Base-by-base conservation (phyloP, 371 early-diverging fungal species). In the Mortierella polycephala region DNA sequence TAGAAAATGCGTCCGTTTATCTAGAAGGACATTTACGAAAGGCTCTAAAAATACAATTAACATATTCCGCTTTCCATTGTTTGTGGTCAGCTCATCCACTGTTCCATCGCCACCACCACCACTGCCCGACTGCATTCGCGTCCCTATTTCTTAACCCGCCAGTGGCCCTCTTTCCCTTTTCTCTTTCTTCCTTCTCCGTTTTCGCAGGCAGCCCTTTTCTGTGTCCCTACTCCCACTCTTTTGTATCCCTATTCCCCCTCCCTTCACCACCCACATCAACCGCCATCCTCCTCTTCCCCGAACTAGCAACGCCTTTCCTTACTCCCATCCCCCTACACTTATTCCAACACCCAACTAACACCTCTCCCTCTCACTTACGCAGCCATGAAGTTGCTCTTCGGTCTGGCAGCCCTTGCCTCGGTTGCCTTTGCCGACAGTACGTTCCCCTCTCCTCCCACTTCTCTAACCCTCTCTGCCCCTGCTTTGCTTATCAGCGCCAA, bases 351-450 rank as follows among this genome's bases (percentile, higher is more conserved):
- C 30, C 23, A 49, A 53, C 50, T 16, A 59, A 42, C 54, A 6
- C 37, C 46, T n/a, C 18, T 57, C 57, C 39, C 49, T 6, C 49
- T 9, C 52, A 18, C 44, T 18, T 41, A 37, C 23, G 8, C 18
- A 44, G 56, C 51, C 45, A 74, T 75, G 75, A 75, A 69, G 37
- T 53, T 62, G 51, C 40, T 75, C 13, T 11, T 69, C 50, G 75
- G 69, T 12, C 47, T 75, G 53, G 57, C 70, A 41, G 11, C 75
- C 55, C 50, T 75, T 21, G 66, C 75, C 39, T 64, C 75, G 12
- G 54, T 65, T 41, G 75, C 70, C 21, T 57, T 65, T 49, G 75
- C 75, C 45, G 66, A 75, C 51, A 66, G 72, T 72, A 72, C 60
- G 64, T 40, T 13, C 18, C 30, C 30, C 30, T 30, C 30, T 30